Conservation (phyloP, 2,329 filamentous ascomycete genomes). For the Dothiorella sarmentorum region DNA sequence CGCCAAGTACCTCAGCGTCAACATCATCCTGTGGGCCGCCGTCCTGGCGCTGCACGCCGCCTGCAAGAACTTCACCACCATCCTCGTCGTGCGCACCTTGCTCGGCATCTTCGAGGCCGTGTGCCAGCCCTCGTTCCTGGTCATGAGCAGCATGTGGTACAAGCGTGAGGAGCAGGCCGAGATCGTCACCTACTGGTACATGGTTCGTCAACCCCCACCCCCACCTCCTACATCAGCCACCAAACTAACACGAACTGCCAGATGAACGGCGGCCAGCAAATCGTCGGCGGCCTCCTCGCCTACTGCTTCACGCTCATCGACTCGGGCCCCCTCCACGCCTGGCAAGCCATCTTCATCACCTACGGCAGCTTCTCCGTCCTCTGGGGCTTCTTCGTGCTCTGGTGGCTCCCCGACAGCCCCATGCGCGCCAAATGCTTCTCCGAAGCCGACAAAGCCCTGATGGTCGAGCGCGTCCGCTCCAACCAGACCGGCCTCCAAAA, state of each 20-base stretch:
- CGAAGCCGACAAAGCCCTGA: conserved; percentile 55
- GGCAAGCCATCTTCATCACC: conserved; percentile 43
- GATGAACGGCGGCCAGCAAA: conserved; percentile 73
- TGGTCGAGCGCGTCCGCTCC: conserved; percentile 52
- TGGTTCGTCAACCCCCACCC: conserved; percentile 47
- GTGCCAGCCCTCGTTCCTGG: conserved; percentile 53
- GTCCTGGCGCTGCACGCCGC: conserved; percentile 2
- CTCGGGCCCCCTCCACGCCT: conserved; percentile 52
- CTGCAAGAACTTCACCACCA: conserved; percentile 22
- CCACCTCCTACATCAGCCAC: not conserved
- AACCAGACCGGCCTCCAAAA: conserved; percentile 43
- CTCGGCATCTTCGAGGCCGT: conserved; percentile 57
- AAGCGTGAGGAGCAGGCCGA: conserved; percentile 55
- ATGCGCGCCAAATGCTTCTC: conserved; percentile 57
- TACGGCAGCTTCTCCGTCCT: conserved; percentile 47
- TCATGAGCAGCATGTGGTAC: conserved; percentile 62
- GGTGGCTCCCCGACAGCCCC: conserved; percentile 62
- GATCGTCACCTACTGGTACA: conserved; percentile 56
- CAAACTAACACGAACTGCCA: conserved; percentile 31
- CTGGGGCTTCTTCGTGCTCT: conserved; percentile 51
- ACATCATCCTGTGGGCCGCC: conserved; percentile 51
- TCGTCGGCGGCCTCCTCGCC: conserved; percentile 59
- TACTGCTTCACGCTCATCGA: conserved; percentile 58
- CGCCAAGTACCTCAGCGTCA: conserved; percentile 54
- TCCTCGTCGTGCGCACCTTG: conserved; percentile 53